Conservation (phyloP, 164 flowering plant genomes). For the Dillenia turbinata region DNA sequence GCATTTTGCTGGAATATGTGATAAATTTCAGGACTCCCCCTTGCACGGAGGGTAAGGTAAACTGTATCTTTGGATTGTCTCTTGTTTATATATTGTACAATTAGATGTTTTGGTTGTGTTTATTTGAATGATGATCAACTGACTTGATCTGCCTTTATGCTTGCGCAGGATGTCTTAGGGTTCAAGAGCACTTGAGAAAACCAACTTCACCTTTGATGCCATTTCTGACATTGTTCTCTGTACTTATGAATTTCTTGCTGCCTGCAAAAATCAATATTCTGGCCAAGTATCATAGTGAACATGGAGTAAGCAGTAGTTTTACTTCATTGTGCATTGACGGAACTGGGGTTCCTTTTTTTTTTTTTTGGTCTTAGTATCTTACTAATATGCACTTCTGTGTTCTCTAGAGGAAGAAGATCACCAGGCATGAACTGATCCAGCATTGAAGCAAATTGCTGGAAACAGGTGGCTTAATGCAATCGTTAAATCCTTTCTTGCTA, state of each 20-base stretch:
- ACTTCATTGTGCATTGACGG: constrained; percentile 27
- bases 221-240: constrained; percentile 45
- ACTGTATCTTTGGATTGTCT: background rate
- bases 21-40: constrained; percentile 41
- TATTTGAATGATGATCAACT: background rate
- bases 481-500: constrained; percentile 35
- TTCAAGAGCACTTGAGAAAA: constrained; percentile 2
- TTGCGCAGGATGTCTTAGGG: background rate
- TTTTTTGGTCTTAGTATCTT: no score
- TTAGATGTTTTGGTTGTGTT: background rate
- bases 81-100: background rate
- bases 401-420: constrained; percentile 46
- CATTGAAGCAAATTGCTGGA: no score
- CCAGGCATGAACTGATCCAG: constrained; percentile 47
- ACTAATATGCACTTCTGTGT: background rate
- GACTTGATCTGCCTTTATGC: background rate
- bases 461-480: constrained; percentile 45
- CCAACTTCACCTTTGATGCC: constrained; percentile 75
- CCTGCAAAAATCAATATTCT: constrained; percentile 21
- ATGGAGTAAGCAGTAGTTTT: constrained; percentile 20
- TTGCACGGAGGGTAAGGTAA: constrained; percentile 22
- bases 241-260: constrained; percentile 39
- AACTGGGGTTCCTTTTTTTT: background rate
- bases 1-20: constrained; percentile 45
- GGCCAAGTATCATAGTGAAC: background rate